Percentiles rank a stretch among this genome's conserved stretches.
Conservation (phyloP, 2,329 filamentous ascomycete genomes). For the Blastomyces gilchristii region DNA sequence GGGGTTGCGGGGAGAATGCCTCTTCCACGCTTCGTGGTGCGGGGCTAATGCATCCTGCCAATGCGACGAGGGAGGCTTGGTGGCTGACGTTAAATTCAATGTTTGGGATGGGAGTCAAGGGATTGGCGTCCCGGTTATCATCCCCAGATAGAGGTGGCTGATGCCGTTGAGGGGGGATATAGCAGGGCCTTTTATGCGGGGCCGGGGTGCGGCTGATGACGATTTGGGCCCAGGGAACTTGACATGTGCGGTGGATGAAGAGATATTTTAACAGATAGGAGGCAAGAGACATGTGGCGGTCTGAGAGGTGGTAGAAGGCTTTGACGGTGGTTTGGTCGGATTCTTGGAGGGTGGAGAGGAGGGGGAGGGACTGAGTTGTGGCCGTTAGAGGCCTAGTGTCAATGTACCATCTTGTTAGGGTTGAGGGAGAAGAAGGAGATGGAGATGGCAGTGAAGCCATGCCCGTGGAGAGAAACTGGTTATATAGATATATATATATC, state of each 20-base stretch:
- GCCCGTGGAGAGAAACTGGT: background rate
- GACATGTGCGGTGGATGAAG: conserved; percentile 47
- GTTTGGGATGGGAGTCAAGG: conserved; percentile 13
- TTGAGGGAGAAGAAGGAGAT: conserved; percentile 12
- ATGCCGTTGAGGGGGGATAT: conserved; percentile 26
- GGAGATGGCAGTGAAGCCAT: conserved; percentile 8
- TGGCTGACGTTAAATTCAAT: conserved; percentile 58
- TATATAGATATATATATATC: background rate
- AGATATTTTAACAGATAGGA: conserved; percentile 53
- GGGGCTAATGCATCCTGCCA: conserved; percentile 41
- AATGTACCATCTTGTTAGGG: conserved; percentile 36
- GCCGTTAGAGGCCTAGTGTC: conserved; percentile 31
- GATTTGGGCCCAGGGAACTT: conserved; percentile 49
- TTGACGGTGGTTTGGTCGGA: conserved; percentile 42
- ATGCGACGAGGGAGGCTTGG: conserved; percentile 51
- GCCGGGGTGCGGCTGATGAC: conserved; percentile 42
- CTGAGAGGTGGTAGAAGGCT: conserved; percentile 44
- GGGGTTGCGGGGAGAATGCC: background rate
- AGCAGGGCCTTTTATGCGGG: conserved; percentile 44
- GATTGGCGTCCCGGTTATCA: background rate
- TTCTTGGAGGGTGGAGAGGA: conserved; percentile 32
- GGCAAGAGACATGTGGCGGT: conserved; percentile 51
- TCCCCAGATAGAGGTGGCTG: background rate
- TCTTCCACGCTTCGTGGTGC: background rate
- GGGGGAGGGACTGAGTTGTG: conserved; percentile 26